Base-by-base conservation (phyloP, 2,329 filamentous ascomycete genomes). In the Pseudogymnoascus destructans region DNA sequence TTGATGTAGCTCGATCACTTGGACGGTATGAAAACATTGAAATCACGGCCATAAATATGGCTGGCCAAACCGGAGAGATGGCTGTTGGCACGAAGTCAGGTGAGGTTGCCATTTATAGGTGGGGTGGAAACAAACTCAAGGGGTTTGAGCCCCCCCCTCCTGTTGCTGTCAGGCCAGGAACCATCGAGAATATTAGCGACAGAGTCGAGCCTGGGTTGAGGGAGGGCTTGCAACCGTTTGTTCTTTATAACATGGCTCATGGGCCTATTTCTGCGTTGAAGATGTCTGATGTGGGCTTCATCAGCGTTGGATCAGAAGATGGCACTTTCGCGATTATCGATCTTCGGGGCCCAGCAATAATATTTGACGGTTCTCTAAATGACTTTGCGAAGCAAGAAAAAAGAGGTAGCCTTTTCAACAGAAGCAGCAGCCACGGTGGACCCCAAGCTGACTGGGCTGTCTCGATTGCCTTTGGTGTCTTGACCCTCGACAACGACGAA, bases 281-380 rank as follows among this genome's bases (percentile, higher is more conserved):
- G 59, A 82, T 93, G 59, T 93, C 90, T n/a, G 89, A 95, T 69
- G 84, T 97, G 10, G 93, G 93, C 0, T 98, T 98, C 67, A 81
- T 95, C 9, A 91, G 86, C 9, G 84, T 86, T 27, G 93, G 90
- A 0, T 95, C 90, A 8, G 87, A 95, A 69, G 81, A 82, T 36
- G 93, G 93, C 2, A 82, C 82, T 62, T 71, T 98, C 35, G 86
- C 81, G 7, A 80, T 98, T 35, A 81, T 97, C 57, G 93, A 98
- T 70, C 76, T 98, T 61, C 84, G 93, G 59, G 92, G 91, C 0
- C 93, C 93, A 17, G 78, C 84, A 0, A 78, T 97, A 52, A 93
- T 97, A 61, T 89, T 87, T 68, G 85, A 83, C 57, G 82, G 81
- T 1, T 81, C 84, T 11, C 74, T 92, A 62, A 77, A 78, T 7